Conservation (phyloP, 2,329 filamentous ascomycete genomes). For the Pseudogymnoascus pannorum region DNA sequence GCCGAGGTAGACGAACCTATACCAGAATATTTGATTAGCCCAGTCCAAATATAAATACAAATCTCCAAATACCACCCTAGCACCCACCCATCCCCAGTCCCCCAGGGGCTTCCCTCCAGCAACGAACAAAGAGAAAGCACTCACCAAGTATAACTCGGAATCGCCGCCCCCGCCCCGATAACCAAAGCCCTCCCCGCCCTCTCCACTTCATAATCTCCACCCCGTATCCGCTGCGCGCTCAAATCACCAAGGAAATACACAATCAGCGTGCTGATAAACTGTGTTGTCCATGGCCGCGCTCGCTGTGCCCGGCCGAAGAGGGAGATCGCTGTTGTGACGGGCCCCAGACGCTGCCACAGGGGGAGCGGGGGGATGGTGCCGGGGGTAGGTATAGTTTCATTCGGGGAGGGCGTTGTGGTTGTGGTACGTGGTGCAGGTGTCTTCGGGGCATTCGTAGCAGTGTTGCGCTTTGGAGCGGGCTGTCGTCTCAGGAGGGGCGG, state of each 20-base stretch:
- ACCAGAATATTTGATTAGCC: background rate
- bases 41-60: background rate
- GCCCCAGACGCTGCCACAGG: slow-evolving; percentile 51
- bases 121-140: slow-evolving; percentile 19
- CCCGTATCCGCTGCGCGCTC: slow-evolving; percentile 52
- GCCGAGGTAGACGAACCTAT: slow-evolving; percentile 72
- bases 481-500: background rate
- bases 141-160: slow-evolving; percentile 79
- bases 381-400: background rate
- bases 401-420: background rate
- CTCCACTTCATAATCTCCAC: slow-evolving; percentile 54
- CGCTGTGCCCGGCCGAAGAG: slow-evolving; percentile 66
- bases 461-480: background rate
- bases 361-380: slow-evolving; percentile 17
- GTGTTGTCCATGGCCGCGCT: slow-evolving; percentile 68
- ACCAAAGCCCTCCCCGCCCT: slow-evolving; percentile 64
- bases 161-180: slow-evolving; percentile 65
- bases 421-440: background rate
- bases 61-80: background rate
- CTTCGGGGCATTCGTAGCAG: background rate
- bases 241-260: slow-evolving; percentile 76
- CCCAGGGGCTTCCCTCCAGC: background rate
- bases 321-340: slow-evolving; percentile 44
- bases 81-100: background rate
- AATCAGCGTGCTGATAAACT: slow-evolving; percentile 65